phyloP scores from a whole-genome alignment of 2,329 filamentous ascomycete species.

The Aspergillus bombycis region DNA sequence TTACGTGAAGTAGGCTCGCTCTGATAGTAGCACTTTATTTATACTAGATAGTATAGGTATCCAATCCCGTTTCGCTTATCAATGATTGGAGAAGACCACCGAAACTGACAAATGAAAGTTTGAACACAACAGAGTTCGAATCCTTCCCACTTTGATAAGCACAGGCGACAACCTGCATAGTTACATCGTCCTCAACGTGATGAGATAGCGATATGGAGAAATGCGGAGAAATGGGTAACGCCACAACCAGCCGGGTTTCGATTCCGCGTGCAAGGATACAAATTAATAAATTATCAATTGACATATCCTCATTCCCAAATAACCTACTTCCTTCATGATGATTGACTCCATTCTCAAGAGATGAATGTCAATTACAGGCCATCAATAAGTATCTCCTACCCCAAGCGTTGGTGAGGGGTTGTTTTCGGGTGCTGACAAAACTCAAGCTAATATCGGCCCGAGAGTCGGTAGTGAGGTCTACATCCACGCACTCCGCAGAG shows the following conservation, averaged over 20 bases:
- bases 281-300: background rate
- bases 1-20: background rate
- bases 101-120: background rate
- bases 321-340: background rate
- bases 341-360: background rate
- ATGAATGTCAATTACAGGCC: background rate
- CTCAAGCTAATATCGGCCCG: slow-evolving; percentile 18
- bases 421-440: slow-evolving; percentile 10
- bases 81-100: background rate
- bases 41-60: background rate
- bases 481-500: slow-evolving; percentile 14
- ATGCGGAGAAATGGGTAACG: background rate
- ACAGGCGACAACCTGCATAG: background rate
- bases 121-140: background rate
- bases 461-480: slow-evolving; percentile 18
- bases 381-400: background rate
- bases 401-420: slow-evolving; percentile 15
- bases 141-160: background rate
- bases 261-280: background rate
- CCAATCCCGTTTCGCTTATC: background rate
- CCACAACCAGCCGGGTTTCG: background rate
- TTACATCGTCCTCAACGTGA: background rate
- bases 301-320: background rate
- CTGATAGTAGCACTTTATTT: background rate
- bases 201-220: background rate